These are phyloP conservation scores for Lepraria neglecta DNA, from an alignment of 495 filamentous ascomycete species.

Conservation along the genomic window DNA sequence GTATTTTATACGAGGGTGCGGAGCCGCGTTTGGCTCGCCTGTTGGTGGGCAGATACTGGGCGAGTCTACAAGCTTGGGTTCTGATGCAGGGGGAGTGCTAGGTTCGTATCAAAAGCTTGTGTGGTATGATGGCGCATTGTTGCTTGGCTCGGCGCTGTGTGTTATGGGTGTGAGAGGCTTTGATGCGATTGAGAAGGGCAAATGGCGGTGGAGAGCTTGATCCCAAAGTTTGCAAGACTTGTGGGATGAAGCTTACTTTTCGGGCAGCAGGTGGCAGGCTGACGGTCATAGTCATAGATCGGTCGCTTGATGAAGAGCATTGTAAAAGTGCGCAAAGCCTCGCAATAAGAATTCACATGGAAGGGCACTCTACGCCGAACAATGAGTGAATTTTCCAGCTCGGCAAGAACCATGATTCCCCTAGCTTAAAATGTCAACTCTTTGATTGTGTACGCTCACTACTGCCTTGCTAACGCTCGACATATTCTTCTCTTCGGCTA, in stretches of 20 bases:
- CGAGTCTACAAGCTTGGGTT: not conserved
- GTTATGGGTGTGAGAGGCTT: not conserved
- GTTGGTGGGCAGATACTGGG: conserved; percentile 12
- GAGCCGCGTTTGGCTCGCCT: conserved; percentile 50
- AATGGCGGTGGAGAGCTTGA: conserved; percentile 2
- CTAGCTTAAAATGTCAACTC: too few relatives aligned
- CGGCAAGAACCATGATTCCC: too few relatives aligned
- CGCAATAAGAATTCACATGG: too few relatives aligned
- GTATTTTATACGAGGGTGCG: conserved; percentile 50
- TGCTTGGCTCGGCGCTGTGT: not conserved
- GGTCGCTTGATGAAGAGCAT: too few relatives aligned
- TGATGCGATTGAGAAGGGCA: not conserved
- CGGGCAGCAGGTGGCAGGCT: not conserved
- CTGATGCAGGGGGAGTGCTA: not conserved
- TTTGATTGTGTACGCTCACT: too few relatives aligned
- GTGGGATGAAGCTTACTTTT: not conserved
- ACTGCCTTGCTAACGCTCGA: too few relatives aligned
- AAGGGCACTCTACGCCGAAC: too few relatives aligned
- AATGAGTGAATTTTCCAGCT: too few relatives aligned
- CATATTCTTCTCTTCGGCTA: too few relatives aligned
- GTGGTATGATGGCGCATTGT: conserved; percentile 2
- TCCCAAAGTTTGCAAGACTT: not conserved
- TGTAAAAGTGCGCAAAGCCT: too few relatives aligned
- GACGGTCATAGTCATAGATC: too few relatives aligned
- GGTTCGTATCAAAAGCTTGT: not conserved